These are phyloP conservation scores for Aspergillus nanangensis DNA, from an alignment of 495 filamentous ascomycete species.

Conservation along the genomic window DNA sequence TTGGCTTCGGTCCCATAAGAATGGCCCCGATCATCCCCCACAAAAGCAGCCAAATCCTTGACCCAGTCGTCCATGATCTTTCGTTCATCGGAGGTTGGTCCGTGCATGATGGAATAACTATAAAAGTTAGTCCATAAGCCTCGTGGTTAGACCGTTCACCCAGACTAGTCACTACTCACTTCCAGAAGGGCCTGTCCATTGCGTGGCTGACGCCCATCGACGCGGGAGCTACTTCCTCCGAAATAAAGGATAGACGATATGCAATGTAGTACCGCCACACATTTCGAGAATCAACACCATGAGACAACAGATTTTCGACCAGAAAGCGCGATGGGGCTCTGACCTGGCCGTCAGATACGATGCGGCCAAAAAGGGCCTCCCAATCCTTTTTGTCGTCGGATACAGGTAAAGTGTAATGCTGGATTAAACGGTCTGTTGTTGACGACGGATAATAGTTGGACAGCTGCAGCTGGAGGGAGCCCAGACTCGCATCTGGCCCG, in stretches of 20 bases:
- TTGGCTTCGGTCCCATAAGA: constrained; percentile 12
- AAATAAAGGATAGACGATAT: constrained; percentile 24
- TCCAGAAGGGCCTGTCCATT: constrained; percentile 26
- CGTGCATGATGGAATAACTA: constrained; percentile 26
- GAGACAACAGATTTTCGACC: constrained; percentile 13
- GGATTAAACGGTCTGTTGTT: constrained; percentile 27
- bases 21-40: constrained; percentile 13
- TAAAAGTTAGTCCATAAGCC: neutral
- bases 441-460: constrained; percentile 40
- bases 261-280: constrained; percentile 26
- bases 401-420: constrained; percentile 28
- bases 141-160: neutral
- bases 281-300: constrained; percentile 17
- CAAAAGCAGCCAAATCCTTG: constrained; percentile 19
- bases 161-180: constrained; percentile 12
- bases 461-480: constrained; percentile 32
- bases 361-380: constrained; percentile 38
- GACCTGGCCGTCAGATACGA: constrained; percentile 48
- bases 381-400: constrained; percentile 27
- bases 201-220: constrained; percentile 23
- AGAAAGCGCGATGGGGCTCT: constrained; percentile 24
- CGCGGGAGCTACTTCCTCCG: constrained; percentile 16
- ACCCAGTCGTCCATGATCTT: constrained; percentile 24
- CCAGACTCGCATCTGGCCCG: constrained; percentile 27
- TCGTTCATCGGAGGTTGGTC: constrained; percentile 14